These are phyloP conservation scores for Sechiopsis laciniata DNA, from an alignment of 306 rosid genomes.

Conservation along the genomic window DNA sequence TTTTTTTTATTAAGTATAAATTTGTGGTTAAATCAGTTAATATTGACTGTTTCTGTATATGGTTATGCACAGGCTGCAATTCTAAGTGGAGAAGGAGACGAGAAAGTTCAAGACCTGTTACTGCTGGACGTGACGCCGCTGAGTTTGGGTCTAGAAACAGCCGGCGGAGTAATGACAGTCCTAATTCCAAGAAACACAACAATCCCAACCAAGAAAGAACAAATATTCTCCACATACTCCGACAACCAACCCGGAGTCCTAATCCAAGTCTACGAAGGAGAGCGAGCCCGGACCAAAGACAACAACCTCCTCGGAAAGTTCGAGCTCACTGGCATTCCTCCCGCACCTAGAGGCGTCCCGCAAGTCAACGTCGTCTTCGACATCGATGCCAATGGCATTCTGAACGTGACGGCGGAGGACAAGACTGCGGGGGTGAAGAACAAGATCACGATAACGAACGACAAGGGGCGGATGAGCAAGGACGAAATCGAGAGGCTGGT, in stretches of 20 bases:
- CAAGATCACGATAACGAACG: slow-evolving; percentile 71
- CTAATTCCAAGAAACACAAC: slow-evolving; percentile 77
- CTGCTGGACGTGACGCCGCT: slow-evolving; percentile 73
- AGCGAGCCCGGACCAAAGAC: slow-evolving; percentile 58
- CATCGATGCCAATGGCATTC: slow-evolving; percentile 64
- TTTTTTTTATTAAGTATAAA: no score
- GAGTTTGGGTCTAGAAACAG: slow-evolving; percentile 65
- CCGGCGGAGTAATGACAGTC: slow-evolving; percentile 78
- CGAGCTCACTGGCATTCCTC: slow-evolving; percentile 74
- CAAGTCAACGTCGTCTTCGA: slow-evolving; percentile 68
- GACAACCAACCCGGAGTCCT: slow-evolving; percentile 84
- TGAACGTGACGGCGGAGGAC: slow-evolving; percentile 73
- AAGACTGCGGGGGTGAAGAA: slow-evolving; percentile 88
- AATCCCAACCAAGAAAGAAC: slow-evolving; percentile 72
- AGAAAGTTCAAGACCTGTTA: slow-evolving; percentile 66
- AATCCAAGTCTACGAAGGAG: slow-evolving; percentile 83
- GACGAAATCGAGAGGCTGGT: slow-evolving; percentile 85
- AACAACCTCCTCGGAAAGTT: slow-evolving; percentile 72
- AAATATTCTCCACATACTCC: slow-evolving; percentile 67
- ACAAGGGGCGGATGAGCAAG: slow-evolving; percentile 74
- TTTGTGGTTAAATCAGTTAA: no score
- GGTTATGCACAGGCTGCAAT: slow-evolving; percentile 45
- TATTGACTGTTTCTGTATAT: not conserved
- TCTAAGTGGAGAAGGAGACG: slow-evolving; percentile 58
- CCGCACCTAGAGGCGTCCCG: slow-evolving; percentile 78